Conservation (phyloP, 2,329 filamentous ascomycete genomes). For the Neofusicoccum laricinum region DNA sequence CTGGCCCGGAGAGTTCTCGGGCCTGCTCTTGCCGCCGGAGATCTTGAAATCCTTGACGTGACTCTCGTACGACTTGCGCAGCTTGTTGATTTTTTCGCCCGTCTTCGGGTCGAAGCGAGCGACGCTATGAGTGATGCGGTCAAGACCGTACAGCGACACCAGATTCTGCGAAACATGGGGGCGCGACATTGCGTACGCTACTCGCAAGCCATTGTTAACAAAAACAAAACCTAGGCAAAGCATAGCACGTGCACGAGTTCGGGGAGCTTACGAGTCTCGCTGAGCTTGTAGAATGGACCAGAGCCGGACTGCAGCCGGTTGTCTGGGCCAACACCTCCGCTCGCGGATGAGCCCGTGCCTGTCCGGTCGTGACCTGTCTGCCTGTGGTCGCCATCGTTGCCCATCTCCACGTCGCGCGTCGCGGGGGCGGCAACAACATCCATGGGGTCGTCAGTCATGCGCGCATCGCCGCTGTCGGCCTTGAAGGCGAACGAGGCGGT, state of each 20-base stretch:
- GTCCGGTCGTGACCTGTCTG: slow-evolving; percentile 48
- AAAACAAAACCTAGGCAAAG: slow-evolving; percentile 23
- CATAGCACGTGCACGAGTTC: slow-evolving; percentile 19
- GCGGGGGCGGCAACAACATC: background rate
- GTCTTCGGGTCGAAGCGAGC: slow-evolving; percentile 58
- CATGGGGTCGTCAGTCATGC: slow-evolving; percentile 36
- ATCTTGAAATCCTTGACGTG: slow-evolving; percentile 50
- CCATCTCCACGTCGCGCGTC: slow-evolving; percentile 24
- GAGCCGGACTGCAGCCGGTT: slow-evolving; percentile 30
- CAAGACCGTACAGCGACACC: slow-evolving; percentile 57
- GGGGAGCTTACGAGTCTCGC: slow-evolving; percentile 34
- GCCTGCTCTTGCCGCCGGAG: slow-evolving; percentile 47
- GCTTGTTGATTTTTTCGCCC: slow-evolving; percentile 64
- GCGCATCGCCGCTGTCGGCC: slow-evolving; percentile 42
- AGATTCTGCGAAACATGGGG: slow-evolving; percentile 59
- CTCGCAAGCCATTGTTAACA: slow-evolving; percentile 29
- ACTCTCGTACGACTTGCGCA: slow-evolving; percentile 56
- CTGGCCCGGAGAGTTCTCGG: slow-evolving; percentile 34
- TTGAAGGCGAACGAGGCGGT: slow-evolving; percentile 29
- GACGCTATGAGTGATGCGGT: slow-evolving; percentile 56
- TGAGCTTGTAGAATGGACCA: slow-evolving; percentile 34
- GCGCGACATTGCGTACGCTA: slow-evolving; percentile 44
- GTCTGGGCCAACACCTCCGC: slow-evolving; percentile 20
- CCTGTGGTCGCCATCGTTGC: slow-evolving; percentile 35
- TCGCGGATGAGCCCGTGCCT: slow-evolving; percentile 23